A percentile compares a stretch with the other conserved stretches of the same genome.
Conservation (phyloP, 352 stramenopile genomes). For the Phytopythium litorale region DNA sequence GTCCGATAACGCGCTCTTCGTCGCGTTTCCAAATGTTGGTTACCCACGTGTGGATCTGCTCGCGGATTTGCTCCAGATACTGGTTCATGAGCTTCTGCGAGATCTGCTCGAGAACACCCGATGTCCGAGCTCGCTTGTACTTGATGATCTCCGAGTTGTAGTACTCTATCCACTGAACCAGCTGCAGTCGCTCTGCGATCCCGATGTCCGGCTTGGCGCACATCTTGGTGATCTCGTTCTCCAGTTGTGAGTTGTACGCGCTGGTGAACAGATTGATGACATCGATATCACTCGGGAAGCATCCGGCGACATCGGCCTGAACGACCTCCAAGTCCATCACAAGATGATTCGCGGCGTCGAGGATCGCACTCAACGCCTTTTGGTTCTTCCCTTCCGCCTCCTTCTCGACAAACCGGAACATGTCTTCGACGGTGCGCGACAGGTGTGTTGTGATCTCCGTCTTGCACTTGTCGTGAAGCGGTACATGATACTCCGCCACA, state of each 20-base stretch:
- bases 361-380: slow-evolving; percentile 54
- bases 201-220: slow-evolving; percentile 57
- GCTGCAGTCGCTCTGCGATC: slow-evolving; percentile 68
- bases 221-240: slow-evolving; percentile 61
- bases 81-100: slow-evolving; percentile 70
- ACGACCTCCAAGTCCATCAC: slow-evolving; percentile 80
- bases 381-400: slow-evolving; percentile 43
- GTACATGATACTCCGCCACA: slow-evolving; percentile 35
- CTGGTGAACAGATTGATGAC: slow-evolving; percentile 71
- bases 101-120: slow-evolving; percentile 57
- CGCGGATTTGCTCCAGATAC: slow-evolving; percentile 75
- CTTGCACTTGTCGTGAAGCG: slow-evolving; percentile 56
- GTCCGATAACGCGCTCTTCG: slow-evolving; percentile 58
- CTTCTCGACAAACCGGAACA: slow-evolving; percentile 57
- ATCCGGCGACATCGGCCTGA: slow-evolving; percentile 62
- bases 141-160: slow-evolving; percentile 86
- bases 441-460: slow-evolving; percentile 57
- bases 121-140: slow-evolving; percentile 71
- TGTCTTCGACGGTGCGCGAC: slow-evolving; percentile 44
- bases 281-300: slow-evolving; percentile 76
- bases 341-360: slow-evolving; percentile 67
- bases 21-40: slow-evolving; percentile 85
- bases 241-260: slow-evolving; percentile 75
- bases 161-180: slow-evolving; percentile 88
- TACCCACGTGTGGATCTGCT: slow-evolving; percentile 79